Base-by-base conservation (phyloP, 805 yeast species). In the Yarrowia bubula region DNA sequence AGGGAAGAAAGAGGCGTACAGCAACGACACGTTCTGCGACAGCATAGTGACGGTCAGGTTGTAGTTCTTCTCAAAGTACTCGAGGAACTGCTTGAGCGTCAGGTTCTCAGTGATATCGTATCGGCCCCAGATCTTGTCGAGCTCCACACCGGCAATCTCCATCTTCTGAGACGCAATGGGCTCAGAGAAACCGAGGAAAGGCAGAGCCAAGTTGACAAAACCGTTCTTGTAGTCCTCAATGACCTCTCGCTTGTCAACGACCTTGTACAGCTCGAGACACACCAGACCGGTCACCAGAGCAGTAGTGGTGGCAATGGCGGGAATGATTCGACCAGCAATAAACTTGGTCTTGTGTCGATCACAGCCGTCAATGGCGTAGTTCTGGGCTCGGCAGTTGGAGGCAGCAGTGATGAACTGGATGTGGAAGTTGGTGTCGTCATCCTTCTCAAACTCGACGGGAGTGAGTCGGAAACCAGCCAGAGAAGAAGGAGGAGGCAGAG, bases 281-380 rank as follows among this genome's bases (percentile, higher is more conserved):
- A 92, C 96, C 72, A 95, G 81, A 55, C 99, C 99, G 7, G 99
- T 90, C 22, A 95, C 99, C 70, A 92, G 80, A 9, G 98, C 96
- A n/a, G 99, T 95, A 1, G 99, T 95, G 1, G 99, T 95, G 41
- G 99, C 99, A 80, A 95, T 95, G 18, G 99, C 99, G 14, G 99
- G 99, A 70, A 95, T 95, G 70, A 95, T 95, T 77, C 96, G 87
- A 55, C 99, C 99, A 7, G 99, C 99, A 75, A 95, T 93, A 72
- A 93, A 91, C 79, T 95, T 95, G 42, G 99, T 95, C 79, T 89
- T 90, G 61, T 87, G 86, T 68, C 86, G 85, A 73, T 93, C 98
- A 41, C 93, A 98, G 11, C 91, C 80, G 73, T 91, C 96, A 70
- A 93, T 92, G 44, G 85, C 83, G 74, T 93, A 93, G 78, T 92